A percentile compares a stretch with the other conserved stretches of the same genome.
Evolutionary conservation across 2,329 filamentous ascomycete genomes (phyloP).

Genomic region (Sarocladium kiliense): DNA sequence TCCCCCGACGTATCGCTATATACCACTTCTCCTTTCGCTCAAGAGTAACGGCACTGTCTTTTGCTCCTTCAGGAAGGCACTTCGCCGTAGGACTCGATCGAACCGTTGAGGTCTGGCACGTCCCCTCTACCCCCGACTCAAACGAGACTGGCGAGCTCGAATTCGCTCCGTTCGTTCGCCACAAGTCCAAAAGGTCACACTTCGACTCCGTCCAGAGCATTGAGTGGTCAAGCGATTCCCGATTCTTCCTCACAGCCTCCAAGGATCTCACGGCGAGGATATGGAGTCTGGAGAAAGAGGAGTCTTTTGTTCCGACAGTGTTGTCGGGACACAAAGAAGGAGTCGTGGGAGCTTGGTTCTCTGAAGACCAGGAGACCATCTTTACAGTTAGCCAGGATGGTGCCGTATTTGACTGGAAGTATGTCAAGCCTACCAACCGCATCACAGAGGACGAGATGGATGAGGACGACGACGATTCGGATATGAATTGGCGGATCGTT

Average conservation of each 20-base stretch:
- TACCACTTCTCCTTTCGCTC: slow-evolving; percentile 94
- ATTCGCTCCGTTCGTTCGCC: slow-evolving; percentile 89
- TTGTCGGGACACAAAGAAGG: slow-evolving; percentile 86
- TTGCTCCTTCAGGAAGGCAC: slow-evolving; percentile 84
- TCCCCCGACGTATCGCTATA: slow-evolving; percentile 76
- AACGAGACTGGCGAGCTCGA: slow-evolving; percentile 78
- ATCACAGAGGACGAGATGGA: slow-evolving; percentile 54
- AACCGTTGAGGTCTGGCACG: slow-evolving; percentile 92
- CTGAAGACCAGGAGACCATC: slow-evolving; percentile 87
- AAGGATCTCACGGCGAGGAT: slow-evolving; percentile 90
- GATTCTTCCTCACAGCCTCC: slow-evolving; percentile 88
- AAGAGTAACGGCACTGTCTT: slow-evolving; percentile 77
- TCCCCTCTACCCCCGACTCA: slow-evolving; percentile 80
- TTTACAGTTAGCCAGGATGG: slow-evolving; percentile 97
- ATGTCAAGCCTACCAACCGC: slow-evolving; percentile 55
- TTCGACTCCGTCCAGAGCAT: slow-evolving; percentile 83
- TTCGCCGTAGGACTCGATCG: slow-evolving; percentile 87
- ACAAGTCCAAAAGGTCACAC: slow-evolving; percentile 81
- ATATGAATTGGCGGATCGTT: slow-evolving; percentile 86
- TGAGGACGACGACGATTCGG: slow-evolving; percentile 52
- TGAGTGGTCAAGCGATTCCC: slow-evolving; percentile 92
- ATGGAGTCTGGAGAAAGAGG: slow-evolving; percentile 87
- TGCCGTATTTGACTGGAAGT: slow-evolving; percentile 93
- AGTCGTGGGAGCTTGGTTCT: slow-evolving; percentile 95
- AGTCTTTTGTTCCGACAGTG: slow-evolving; percentile 84